Evolutionary conservation across 176 grass and related monocot genomes (phyloP).

Genomic region (Avena eriantha): DNA sequence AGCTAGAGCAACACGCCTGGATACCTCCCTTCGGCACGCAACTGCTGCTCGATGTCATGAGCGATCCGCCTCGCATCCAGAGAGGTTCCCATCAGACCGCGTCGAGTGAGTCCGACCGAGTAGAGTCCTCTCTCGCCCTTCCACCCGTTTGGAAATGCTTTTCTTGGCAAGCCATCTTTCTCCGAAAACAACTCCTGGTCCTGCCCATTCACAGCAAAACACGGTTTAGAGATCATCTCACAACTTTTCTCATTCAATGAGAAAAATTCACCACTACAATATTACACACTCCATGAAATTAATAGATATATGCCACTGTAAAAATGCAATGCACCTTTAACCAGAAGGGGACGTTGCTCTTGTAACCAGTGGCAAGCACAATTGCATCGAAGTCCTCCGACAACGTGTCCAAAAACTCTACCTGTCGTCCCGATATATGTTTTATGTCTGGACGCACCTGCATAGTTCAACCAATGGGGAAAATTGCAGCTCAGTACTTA

Average conservation of each 20-base stretch:
- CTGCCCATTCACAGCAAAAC: slow-evolving; percentile 45
- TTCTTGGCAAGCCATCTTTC: slow-evolving; percentile 85
- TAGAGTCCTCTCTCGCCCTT: slow-evolving; percentile 83
- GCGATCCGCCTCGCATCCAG: slow-evolving; percentile 70
- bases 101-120: slow-evolving; percentile 75
- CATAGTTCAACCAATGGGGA: slow-evolving; percentile 38
- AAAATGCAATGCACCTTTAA: slow-evolving; percentile 64
- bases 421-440: slow-evolving; percentile 49
- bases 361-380: slow-evolving; percentile 89
- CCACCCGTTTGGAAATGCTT: slow-evolving; percentile 82
- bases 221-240: slow-evolving; percentile 26
- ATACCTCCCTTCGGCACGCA: slow-evolving; percentile 37
- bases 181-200: slow-evolving; percentile 84
- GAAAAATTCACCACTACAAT: background rate
- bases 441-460: slow-evolving; percentile 71
- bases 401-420: slow-evolving; percentile 64
- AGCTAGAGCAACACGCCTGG: slow-evolving; percentile 32
- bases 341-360: slow-evolving; percentile 91
- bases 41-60: slow-evolving; percentile 76
- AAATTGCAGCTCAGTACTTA: slow-evolving; percentile 30
- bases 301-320: background rate
- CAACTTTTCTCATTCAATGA: background rate
- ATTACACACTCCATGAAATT: background rate
- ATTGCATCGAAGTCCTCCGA: slow-evolving; percentile 69
- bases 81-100: slow-evolving; percentile 83